Conservation (phyloP, 2,329 filamentous ascomycete species). For the Nannizziopsis barbatae region DNA sequence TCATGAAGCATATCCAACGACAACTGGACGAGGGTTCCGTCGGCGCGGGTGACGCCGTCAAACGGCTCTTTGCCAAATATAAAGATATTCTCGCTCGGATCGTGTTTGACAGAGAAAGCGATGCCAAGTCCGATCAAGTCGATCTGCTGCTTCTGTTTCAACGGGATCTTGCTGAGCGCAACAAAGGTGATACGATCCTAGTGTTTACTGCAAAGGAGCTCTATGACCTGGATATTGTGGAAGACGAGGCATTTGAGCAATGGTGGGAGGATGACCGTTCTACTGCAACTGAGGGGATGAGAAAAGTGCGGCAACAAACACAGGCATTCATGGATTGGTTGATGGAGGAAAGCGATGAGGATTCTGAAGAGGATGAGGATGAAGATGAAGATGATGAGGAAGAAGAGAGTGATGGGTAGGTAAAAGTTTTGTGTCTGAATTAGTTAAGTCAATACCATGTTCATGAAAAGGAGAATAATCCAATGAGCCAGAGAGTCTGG, state of each 20-base stretch:
- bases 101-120: constrained; percentile 46
- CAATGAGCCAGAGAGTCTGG: too few species aligned
- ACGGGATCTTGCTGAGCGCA: constrained; percentile 58
- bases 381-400: constrained; percentile 12
- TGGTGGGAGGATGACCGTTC: constrained; percentile 79
- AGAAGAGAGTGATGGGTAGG: constrained; percentile 6
- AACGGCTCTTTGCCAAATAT: constrained; percentile 52
- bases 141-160: constrained; percentile 77
- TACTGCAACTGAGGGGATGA: constrained; percentile 56
- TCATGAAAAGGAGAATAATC: too few species aligned
- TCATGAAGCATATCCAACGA: constrained; percentile 69
- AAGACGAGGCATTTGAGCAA: constrained; percentile 74
- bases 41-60: constrained; percentile 54
- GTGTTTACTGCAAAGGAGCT: constrained; percentile 72
- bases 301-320: constrained; percentile 59
- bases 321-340: constrained; percentile 73
- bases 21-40: constrained; percentile 49
- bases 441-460: too few species aligned
- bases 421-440: neutral
- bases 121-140: constrained; percentile 57
- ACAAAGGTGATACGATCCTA: constrained; percentile 56
- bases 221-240: constrained; percentile 71
- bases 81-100: constrained; percentile 50
- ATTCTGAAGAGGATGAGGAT: constrained; percentile 44
- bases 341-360: constrained; percentile 57